Evolutionary conservation across 306 rosid genomes (phyloP), one percentile per base, ranked within the genome.

Genomic region (Datisca glomerata): DNA sequence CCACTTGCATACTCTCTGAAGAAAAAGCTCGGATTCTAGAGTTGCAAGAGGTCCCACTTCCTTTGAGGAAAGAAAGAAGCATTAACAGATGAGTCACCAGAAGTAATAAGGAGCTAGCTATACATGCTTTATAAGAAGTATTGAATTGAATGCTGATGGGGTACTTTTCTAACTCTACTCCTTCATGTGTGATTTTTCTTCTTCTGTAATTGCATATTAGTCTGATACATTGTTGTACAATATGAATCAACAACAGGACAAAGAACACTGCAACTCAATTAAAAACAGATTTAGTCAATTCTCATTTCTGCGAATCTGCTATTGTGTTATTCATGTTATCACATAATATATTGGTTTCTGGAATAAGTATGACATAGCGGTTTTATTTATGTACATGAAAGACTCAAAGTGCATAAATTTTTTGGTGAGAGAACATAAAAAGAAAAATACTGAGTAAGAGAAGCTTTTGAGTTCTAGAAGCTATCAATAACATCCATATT

Each of bases 361-460:
- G 72, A 41, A 65, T 95, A 89, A 12, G 95, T 71, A 21, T 74
- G 67, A 15, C 65, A 57, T 40, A 69, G 36, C 50, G 66, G 73
- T 21, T 49, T 44, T 29, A 10, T 29, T 8, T 29, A 13, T 2
- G 41, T 15, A 12, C n/a, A 2, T 36, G n/a, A 3, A 1, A 8
- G 18, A 15, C n/a, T 1, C 41, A 36, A 11, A 6, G 9, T 36
- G 14, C n/a, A 29, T 29, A 1, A 29, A 29, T 29, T 8, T 1
- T 3, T 29, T 4, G 12, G 35, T 29, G 12, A 29, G 12, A n/a
- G n/a, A n/a, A n/a, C n/a, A n/a, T n/a, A n/a, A n/a, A n/a, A n/a
- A n/a, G n/a, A n/a, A n/a, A n/a, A n/a, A n/a, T n/a, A n/a, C n/a
- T n/a, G n/a, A n/a, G n/a, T n/a, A n/a, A n/a, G n/a, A n/a, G n/a